Percentiles rank a stretch among this genome's conserved stretches.
Evolutionary conservation across 2,329 filamentous ascomycete species (phyloP).

Genomic region (Scorias spongiosa): DNA sequence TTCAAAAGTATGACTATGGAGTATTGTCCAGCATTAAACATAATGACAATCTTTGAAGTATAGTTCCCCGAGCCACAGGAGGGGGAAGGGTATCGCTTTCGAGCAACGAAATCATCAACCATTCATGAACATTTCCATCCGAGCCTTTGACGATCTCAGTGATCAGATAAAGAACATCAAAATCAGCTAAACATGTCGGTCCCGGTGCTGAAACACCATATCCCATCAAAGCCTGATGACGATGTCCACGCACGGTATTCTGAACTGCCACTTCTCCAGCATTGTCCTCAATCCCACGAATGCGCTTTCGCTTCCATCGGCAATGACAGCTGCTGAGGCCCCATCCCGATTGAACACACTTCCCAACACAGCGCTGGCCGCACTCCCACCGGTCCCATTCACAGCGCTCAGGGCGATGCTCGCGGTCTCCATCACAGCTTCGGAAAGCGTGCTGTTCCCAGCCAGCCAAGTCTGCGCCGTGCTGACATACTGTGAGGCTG

Average conservation of each 20-base stretch:
- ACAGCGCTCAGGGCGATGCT: conserved; percentile 32
- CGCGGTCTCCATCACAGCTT: conserved; percentile 52
- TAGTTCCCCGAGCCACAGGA: too few species aligned
- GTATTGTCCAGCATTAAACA: too few species aligned
- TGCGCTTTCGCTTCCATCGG: conserved; percentile 48
- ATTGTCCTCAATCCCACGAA: conserved; percentile 76
- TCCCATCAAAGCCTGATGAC: conserved; percentile 55
- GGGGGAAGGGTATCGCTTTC: too few species aligned
- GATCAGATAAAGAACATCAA: too few species aligned
- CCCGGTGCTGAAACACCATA: background rate
- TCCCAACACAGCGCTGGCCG: conserved; percentile 53
- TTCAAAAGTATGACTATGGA: too few species aligned
- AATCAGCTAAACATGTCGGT: too few species aligned
- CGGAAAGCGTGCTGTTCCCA: conserved; percentile 17
- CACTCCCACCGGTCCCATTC: conserved; percentile 53
- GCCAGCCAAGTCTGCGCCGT: conserved; percentile 8
- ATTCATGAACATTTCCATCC: too few species aligned
- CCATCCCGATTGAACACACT: conserved; percentile 32
- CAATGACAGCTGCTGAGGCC: conserved; percentile 34
- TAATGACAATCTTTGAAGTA: too few species aligned
- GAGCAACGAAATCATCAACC: too few species aligned
- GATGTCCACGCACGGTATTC: conserved; percentile 80
- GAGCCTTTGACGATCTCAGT: too few species aligned
- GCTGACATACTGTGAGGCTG: conserved; percentile 18
- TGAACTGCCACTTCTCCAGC: conserved; percentile 72